Percentiles rank a stretch among this genome's conserved stretches.
Evolutionary conservation across 768 basidiomycete genomes (phyloP).

Genomic region (Psilocybe subaeruginosa): DNA sequence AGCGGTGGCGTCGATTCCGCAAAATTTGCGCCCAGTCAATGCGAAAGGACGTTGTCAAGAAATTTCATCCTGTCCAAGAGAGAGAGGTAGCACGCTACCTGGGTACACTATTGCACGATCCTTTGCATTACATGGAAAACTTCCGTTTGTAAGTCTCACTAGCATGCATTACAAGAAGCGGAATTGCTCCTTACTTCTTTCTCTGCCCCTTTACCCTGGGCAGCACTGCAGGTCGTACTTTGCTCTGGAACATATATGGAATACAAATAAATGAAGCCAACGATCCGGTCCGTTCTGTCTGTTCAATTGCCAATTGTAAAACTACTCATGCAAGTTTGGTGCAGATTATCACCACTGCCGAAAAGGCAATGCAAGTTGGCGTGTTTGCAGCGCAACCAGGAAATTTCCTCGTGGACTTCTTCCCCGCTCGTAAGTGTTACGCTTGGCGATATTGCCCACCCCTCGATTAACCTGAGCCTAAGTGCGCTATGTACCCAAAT

Average conservation of each 20-base stretch:
- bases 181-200: not conserved
- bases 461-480: not conserved
- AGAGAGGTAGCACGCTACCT: slow-evolving; percentile 25
- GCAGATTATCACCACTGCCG: slow-evolving; percentile 27
- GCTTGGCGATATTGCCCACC: not conserved
- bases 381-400: slow-evolving; percentile 28
- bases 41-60: slow-evolving; percentile 22
- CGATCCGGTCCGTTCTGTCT: slow-evolving; percentile 21
- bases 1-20: slow-evolving; percentile 30
- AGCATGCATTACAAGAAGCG: not conserved
- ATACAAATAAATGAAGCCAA: slow-evolving; percentile 23
- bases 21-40: slow-evolving; percentile 28
- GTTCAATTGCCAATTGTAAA: not conserved
- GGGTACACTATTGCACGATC: slow-evolving; percentile 19
- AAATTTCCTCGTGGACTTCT: slow-evolving; percentile 30
- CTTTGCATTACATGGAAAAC: slow-evolving; percentile 27
- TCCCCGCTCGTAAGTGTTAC: slow-evolving; percentile 23
- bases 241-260: slow-evolving; percentile 28
- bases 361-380: slow-evolving; percentile 24
- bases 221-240: slow-evolving; percentile 27
- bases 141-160: slow-evolving; percentile 27
- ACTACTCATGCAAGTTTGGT: not conserved
- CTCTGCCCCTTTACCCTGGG: not conserved
- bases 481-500: slow-evolving; percentile 32
- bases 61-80: slow-evolving; percentile 26